Evolutionary conservation across 805 yeast genomes (phyloP), one percentile per base, ranked within the genome.

Genomic region (Saccharomycopsis sp.): DNA sequence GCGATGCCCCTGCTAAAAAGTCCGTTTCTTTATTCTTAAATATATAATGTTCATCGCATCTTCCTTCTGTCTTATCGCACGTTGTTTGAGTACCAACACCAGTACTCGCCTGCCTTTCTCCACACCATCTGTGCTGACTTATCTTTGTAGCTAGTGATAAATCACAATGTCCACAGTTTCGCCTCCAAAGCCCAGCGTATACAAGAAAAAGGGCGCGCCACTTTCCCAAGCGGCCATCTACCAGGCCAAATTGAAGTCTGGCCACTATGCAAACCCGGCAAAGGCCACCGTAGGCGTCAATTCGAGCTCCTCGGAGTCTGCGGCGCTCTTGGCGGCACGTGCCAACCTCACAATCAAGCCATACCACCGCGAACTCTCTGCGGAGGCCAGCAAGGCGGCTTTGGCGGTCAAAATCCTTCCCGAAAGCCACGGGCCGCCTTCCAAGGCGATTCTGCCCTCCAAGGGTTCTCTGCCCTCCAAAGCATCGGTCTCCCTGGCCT

Each of bases 171-270:
- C 24, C 55, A 59, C 54, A 46, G 23, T 24, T 18, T 51, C 55
- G 52, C 64, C 16, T 44, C 57, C 3, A 50, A 57, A 18, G 51
- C 63, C 53, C 51, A 58, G 46, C 0, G 83, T 81, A 54, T 87
- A 87, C 69, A 90, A 85, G 67, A 76, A 81, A 51, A 76, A 81
- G 62, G 91, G 89, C 8, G 82, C 81, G 65, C 90, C 89, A 12
- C 75, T 87, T 57, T 83, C 89, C 48, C 82, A 80, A 64, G 89
- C 85, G 67, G 94, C 94, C 4, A 71, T 84, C 57, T 87, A 87
- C 72, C 84, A 81, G 64, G 91, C 89, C 57, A 84, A 84, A 64
- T 71, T 85, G 67, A 85, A 81, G 65, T 85, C 84, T 64, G 91
- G 91, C 29, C 75, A 81, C 41, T 85, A 75, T 71, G 72, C 75